Evolutionary conservation across 352 stramenopile genomes (phyloP).

Genomic region (Pythium chondricola): DNA sequence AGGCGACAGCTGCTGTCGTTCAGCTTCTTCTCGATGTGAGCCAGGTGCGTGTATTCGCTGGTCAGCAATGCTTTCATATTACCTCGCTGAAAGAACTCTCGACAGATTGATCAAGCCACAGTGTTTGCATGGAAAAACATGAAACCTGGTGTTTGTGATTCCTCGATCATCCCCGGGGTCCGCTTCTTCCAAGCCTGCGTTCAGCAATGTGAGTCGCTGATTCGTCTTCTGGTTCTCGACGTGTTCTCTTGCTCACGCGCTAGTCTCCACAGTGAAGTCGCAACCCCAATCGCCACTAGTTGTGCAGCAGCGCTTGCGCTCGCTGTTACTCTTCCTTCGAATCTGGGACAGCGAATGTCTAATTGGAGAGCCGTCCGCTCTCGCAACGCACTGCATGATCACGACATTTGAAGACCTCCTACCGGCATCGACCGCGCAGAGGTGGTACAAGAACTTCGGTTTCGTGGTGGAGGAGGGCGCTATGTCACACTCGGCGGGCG

Average conservation of each 20-base stretch:
- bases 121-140: constrained; percentile 12
- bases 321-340: constrained; percentile 16
- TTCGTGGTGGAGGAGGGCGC: too few relatives aligned
- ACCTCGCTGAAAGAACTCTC: too few relatives aligned
- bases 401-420: constrained; percentile 7
- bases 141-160: constrained; percentile 6
- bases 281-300: not conserved
- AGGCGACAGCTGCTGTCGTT: constrained; percentile 36
- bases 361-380: constrained; percentile 3
- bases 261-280: not conserved
- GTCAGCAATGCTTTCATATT: too few relatives aligned
- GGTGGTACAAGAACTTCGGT: constrained; percentile 10
- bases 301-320: constrained; percentile 6
- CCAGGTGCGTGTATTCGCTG: too few relatives aligned
- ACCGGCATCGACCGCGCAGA: not conserved
- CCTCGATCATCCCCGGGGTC: constrained; percentile 3
- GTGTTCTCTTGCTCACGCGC: not conserved
- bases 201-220: not conserved
- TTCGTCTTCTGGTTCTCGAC: not conserved
- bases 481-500: constrained; percentile 23
- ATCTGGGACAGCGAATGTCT: constrained; percentile 14
- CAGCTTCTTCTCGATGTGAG: constrained; percentile 38
- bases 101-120: constrained; percentile 15
- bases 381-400: not conserved
- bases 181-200: constrained; percentile 12